phyloP scores from a whole-genome alignment of 2,329 filamentous ascomycete species.

The Diaporthe citri region DNA sequence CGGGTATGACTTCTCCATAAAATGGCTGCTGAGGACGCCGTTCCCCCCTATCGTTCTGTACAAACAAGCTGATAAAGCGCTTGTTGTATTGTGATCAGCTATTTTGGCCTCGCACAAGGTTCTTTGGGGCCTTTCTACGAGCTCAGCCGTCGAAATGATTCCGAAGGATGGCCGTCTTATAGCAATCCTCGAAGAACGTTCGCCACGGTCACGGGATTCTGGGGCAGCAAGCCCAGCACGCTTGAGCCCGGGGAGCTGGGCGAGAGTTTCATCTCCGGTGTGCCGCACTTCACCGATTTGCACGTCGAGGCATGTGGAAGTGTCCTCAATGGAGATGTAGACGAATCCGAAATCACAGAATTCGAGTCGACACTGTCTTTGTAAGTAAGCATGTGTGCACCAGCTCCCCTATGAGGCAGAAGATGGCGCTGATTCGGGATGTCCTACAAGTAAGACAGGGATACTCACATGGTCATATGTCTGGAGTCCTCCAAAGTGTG shows the following conservation, averaged over 20 bases:
- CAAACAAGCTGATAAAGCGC: conserved; percentile 7
- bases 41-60: conserved; percentile 1
- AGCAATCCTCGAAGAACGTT: conserved; percentile 38
- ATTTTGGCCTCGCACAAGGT: conserved; percentile 38
- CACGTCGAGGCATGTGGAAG: conserved; percentile 33
- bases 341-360: conserved; percentile 31
- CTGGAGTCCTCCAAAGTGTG: conserved; percentile 34
- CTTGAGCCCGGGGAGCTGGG: conserved; percentile 35
- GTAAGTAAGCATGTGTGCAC: conserved; percentile 15
- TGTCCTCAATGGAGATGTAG: conserved; percentile 29
- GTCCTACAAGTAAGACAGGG: conserved; percentile 31
- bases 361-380: conserved; percentile 38
- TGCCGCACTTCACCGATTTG: conserved; percentile 39
- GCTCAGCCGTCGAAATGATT: conserved; percentile 37
- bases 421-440: conserved; percentile 14
- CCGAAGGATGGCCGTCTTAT: conserved; percentile 37
- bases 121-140: conserved; percentile 38
- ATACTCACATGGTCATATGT: conserved; percentile 39
- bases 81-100: conserved; percentile 24
- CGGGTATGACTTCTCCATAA: conserved; percentile 29
- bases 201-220: conserved; percentile 39
- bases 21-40: conserved; percentile 4
- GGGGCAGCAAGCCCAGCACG: conserved; percentile 36
- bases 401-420: background rate
- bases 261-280: conserved; percentile 38